Base-by-base conservation (phyloP, 352 stramenopile genomes). In the Phytopythium litorale region DNA sequence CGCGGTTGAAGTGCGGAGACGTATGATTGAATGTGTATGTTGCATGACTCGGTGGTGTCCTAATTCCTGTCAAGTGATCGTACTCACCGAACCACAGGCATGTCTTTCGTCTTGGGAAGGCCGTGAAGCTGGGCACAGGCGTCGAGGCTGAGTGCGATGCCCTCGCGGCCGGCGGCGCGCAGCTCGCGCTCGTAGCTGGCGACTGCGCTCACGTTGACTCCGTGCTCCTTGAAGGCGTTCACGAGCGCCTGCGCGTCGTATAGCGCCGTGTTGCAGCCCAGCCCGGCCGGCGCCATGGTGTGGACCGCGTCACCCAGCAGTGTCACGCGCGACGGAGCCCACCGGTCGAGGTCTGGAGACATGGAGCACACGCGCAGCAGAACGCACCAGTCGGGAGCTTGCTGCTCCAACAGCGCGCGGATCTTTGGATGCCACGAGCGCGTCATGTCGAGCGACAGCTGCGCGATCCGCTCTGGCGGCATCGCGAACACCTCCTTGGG, bases 301-400 rank as follows among this genome's bases (percentile, higher is more conserved):
- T 90, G 80, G 32, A 85, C 71, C 1, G 80, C 76, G 48, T 90
- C 80, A 11, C 80, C 80, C 5, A 90, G 57, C 9, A 90, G 62
- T 18, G 80, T 90, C 11, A 90, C 75, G 0, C 49, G 62, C 0
- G 70, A 78, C 8, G 80, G 67, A 23, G 73, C 25, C 80, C 80
- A 90, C 40, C 59, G 54, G 16, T 58, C 59, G 49, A 90, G 67
- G 1, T 86, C 66, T 0, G 80, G 80, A 2, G 73, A 70, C 65
- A 79, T 87, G 25, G 76, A 86, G n/a, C 78, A 88, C 51, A 90
- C 78, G 30, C 72, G 74, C 33, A 87, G 72, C 65, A 87, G 85
- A 15, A 79, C 86, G 58, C 71, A 77, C 72, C 70, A 84, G 45
- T 84, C 75, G 1, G 70, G 74, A 2, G 64, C 59, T 45, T 88